A percentile compares a stretch with the other conserved stretches of the same genome.
phyloP scores from a whole-genome alignment of 148 eudicot genomes.

The Pharnaceum exiguum region DNA sequence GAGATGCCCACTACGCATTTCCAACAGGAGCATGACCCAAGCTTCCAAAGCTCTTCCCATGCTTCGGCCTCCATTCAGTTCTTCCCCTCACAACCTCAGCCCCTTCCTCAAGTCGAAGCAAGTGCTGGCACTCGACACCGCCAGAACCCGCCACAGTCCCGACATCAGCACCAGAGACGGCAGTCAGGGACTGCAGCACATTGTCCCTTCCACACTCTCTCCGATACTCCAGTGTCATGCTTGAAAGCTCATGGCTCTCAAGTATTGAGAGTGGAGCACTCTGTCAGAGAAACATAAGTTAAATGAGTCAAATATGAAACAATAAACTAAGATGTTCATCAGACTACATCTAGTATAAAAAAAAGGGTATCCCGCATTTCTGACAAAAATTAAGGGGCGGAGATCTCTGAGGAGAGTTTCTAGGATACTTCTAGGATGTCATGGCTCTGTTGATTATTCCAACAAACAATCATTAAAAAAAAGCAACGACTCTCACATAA shows the following conservation, averaged over 20 bases:
- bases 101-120: constrained; percentile 78
- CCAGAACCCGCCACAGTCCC: constrained; percentile 44
- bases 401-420: not conserved
- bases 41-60: constrained; percentile 33
- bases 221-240: constrained; percentile 81
- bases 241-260: constrained; percentile 75
- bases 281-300: constrained; percentile 29
- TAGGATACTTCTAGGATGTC: not conserved
- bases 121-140: constrained; percentile 75
- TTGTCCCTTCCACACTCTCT: constrained; percentile 86
- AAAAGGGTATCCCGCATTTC: too few species aligned
- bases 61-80: constrained; percentile 86
- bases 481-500: not conserved
- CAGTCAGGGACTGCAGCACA: constrained; percentile 72
- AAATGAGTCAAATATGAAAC: not conserved
- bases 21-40: constrained; percentile 29
- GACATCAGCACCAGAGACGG: constrained; percentile 35
- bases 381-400: not conserved
- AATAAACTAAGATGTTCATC: not conserved
- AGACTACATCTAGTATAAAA: not conserved
- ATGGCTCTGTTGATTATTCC: not conserved
- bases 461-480: not conserved
- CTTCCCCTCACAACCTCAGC: constrained; percentile 76
- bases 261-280: constrained; percentile 69
- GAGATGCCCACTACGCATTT: constrained; percentile 21